Evolutionary conservation across 2,329 filamentous ascomycete genomes (phyloP), one percentile per base, ranked within the genome.

Genomic region (Alternaria alternata): DNA sequence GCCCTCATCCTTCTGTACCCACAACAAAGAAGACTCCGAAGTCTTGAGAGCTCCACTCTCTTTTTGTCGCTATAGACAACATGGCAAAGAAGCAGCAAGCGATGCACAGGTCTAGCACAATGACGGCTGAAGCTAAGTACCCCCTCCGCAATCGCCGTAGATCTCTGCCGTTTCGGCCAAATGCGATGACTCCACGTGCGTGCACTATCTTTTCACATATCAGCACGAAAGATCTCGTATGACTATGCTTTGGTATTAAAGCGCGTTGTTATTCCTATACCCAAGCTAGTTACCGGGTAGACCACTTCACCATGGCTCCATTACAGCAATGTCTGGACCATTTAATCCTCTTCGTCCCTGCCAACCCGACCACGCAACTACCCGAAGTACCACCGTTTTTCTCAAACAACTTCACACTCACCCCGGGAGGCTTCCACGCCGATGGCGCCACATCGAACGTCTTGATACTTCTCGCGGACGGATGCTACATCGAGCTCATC

Each of bases 401-500:
- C 36, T 80, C 81, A 2, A 71, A 82, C 6, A 79, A 83, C 49
- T 89, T 91, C 77, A 85, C 82, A 48, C 77, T 91, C 54, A 83
- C 84, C 32, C 81, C 85, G 3, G 89, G 89, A 54, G 89, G 89
- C 36, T 80, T 78, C 16, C 88, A 91, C 68, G 84, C 86, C 8
- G 88, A 88, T 63, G 84, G 84, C 14, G 80, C 72, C 80, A 65
- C 91, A 84, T 1, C 84, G 83, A 91, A 91, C 77, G 84, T 83
- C 43, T 84, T 91, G 18, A 83, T 90, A 20, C 77, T 89, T 14
- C 85, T 91, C 60, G 69, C 80, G 26, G 88, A 91, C 66, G 89
- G 89, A 30, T 84, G 84, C 22, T 91, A 91, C 76, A 79, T 91
- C 54, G 89, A 91, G 70, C 79, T 91, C 51, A 88, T 90, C 61